Evolutionary conservation across 345 rosid genomes (phyloP), one percentile per base, ranked within the genome.

Genomic region (Cochlearia excelsa): DNA sequence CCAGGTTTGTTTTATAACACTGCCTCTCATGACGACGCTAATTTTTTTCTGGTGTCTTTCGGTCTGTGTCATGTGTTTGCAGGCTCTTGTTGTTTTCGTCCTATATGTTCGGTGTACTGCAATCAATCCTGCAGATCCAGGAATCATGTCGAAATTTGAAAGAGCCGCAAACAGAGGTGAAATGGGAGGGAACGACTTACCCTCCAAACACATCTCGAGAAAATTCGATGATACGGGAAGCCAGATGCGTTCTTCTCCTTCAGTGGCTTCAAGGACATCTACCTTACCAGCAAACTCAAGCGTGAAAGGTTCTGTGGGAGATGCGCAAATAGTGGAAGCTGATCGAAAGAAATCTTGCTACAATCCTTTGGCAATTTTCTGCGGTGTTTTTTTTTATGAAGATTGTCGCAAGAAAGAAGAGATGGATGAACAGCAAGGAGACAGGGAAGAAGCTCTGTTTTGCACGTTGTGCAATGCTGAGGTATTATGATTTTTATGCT

Each of bases 71-170:
- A 6, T 65, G 72, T 66, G 10, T 41, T 60, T 81, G 72, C 88
- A 93, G 97, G 99, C 82, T 31, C 81, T 93, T 51, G 77, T 85
- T 47, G 99, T 89, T 56, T 93, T 93, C 51, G 72, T 93, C 69
- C 87, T 93, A 7, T 93, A 93, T 81, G 95, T 87, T 65, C 94
- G 97, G 10, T 87, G 94, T 76, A 93, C 99, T 66, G 99, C 97
- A 45, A 89, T 93, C 50, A 93, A 93, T 75, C 99, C 97, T 42
- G 99, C 97, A 16, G 99, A 93, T 84, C 99, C 99, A 49, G 95
- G 97, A 26, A 93, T 93, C 64, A 89, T 89, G 95, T 78, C 82
- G 2, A 89, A 82, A 45, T 93, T 93, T 63, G 69, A 77, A 39
- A 47, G 72, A 9, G 67, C 59, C 26, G 63, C 74, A 45, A 59